Base-by-base conservation (phyloP, 2,329 filamentous ascomycete genomes). In the Aspergillus glaucus region DNA sequence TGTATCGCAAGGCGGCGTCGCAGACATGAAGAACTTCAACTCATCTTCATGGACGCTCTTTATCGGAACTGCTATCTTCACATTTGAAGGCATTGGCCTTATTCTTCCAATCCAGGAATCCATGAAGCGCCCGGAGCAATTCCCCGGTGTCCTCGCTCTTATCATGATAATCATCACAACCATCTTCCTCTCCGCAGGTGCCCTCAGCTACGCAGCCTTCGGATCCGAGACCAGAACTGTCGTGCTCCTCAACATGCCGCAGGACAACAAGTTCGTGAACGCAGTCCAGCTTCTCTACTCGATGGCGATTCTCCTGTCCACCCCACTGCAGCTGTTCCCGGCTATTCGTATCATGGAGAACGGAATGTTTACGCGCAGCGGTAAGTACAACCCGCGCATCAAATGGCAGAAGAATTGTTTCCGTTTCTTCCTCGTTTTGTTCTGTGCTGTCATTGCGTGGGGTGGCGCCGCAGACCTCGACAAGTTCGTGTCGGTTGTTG, bases 331-430 rank as follows among this genome's bases (percentile, higher is more conserved):
- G 65, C 91, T 98, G 58, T 98, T 97, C 77, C 93, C 93, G 0
- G 93, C 93, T 40, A 97, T 98, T 62, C 87, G 92, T 64, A 98
- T 98, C 62, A 89, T 88, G 30, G 91, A 95, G 71, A 95, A 95
- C 60, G 89, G 90, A 57, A 78, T 97, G 6, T 98, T 97, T 69
- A 95, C 88, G 21, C 80, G 87, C 64, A 95, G 90, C 54, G 91
- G 93, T 59, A 98, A 98, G 72, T 95, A 96, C 74, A 96, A 97
- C 65, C 91, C 90, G 0, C 93, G 88, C 65, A 95, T 98, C 76
- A 98, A 98, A 75, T 98, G 93, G 93, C 88, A 97, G 78, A 98
- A 98, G 82, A 98, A 98, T 60, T 75, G 86, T 30, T 98, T 95
- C 76, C 86, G 93, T 47, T 98, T 97, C 77, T 85, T 92, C 64